Conservation (phyloP, 2,329 filamentous ascomycete species). For the Phaeophleospora eucalypticola region DNA sequence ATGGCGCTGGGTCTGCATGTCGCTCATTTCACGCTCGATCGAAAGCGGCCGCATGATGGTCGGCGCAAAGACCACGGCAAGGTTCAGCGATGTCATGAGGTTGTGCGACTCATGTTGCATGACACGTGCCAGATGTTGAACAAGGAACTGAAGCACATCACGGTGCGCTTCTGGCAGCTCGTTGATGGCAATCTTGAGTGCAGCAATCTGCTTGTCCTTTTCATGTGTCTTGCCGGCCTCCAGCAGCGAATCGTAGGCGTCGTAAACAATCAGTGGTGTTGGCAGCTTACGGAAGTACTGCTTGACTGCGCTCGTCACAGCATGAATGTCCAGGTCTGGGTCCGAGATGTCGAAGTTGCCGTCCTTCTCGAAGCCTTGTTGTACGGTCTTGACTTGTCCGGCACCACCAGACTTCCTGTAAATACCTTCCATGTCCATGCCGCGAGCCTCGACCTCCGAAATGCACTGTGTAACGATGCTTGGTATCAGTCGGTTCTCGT, state of each 20-base stretch:
- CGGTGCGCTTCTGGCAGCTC: slow-evolving; percentile 78
- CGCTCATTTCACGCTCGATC: slow-evolving; percentile 89
- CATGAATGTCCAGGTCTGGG: slow-evolving; percentile 88
- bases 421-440: slow-evolving; percentile 96
- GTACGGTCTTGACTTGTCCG: slow-evolving; percentile 83
- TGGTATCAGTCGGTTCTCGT: slow-evolving; percentile 83
- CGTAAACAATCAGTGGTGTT: slow-evolving; percentile 82
- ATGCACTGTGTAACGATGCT: slow-evolving; percentile 90
- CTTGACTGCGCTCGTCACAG: slow-evolving; percentile 91
- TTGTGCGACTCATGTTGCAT: slow-evolving; percentile 80
- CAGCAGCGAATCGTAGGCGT: slow-evolving; percentile 83
- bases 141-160: slow-evolving; percentile 86
- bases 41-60: slow-evolving; percentile 93
- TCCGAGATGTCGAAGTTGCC: slow-evolving; percentile 83
- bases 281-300: slow-evolving; percentile 96
- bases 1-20: slow-evolving; percentile 89
- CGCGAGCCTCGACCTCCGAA: slow-evolving; percentile 89
- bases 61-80: slow-evolving; percentile 94
- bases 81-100: slow-evolving; percentile 92
- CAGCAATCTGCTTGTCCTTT: slow-evolving; percentile 62
- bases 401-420: slow-evolving; percentile 96
- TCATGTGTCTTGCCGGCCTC: slow-evolving; percentile 63
- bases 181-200: slow-evolving; percentile 69
- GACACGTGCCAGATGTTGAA: slow-evolving; percentile 88
- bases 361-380: slow-evolving; percentile 83